phyloP scores from a whole-genome alignment of 306 rosid species.

The Lathyrus sativus region DNA sequence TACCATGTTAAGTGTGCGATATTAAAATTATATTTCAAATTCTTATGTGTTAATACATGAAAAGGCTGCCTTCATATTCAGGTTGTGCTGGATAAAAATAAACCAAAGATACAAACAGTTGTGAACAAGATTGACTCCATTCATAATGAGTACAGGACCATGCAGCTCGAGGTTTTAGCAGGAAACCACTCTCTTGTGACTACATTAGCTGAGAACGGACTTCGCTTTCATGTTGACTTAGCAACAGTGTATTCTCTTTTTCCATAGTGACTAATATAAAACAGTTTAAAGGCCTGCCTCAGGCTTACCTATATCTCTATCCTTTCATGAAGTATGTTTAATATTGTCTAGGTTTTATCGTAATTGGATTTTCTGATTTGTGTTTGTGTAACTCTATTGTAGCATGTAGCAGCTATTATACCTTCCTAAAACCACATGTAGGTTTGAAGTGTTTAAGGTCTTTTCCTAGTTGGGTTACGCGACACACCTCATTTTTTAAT shows the following conservation, averaged over 20 bases:
- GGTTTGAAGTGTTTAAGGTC: slow-evolving; percentile 9
- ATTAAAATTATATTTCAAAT: slow-evolving; percentile 25
- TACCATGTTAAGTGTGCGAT: slow-evolving; percentile 6
- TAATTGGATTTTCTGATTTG: slow-evolving; percentile 11
- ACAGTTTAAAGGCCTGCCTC: slow-evolving; percentile 28
- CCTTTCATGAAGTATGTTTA: slow-evolving; percentile 21
- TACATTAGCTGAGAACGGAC: slow-evolving; percentile 77
- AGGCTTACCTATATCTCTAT: slow-evolving; percentile 25
- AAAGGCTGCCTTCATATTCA: slow-evolving; percentile 45
- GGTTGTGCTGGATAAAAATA: slow-evolving; percentile 91
- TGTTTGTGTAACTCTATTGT: slow-evolving; percentile 20
- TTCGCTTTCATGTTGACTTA: slow-evolving; percentile 87
- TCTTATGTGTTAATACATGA: slow-evolving; percentile 25
- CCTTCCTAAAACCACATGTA: slow-evolving; percentile 22
- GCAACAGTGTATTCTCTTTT: slow-evolving; percentile 80
- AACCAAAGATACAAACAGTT: slow-evolving; percentile 86
- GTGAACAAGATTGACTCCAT: slow-evolving; percentile 83
- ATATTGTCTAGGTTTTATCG: background rate
- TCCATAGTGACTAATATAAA: slow-evolving; percentile 34
- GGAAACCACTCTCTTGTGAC: slow-evolving; percentile 96
- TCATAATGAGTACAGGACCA: slow-evolving; percentile 87
- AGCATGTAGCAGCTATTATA: slow-evolving; percentile 7
- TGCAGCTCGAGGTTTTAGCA: slow-evolving; percentile 95
- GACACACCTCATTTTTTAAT: background rate
- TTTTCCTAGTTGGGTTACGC: background rate